phyloP scores from a whole-genome alignment of 352 stramenopile species.

The Phytophthora syringae region DNA sequence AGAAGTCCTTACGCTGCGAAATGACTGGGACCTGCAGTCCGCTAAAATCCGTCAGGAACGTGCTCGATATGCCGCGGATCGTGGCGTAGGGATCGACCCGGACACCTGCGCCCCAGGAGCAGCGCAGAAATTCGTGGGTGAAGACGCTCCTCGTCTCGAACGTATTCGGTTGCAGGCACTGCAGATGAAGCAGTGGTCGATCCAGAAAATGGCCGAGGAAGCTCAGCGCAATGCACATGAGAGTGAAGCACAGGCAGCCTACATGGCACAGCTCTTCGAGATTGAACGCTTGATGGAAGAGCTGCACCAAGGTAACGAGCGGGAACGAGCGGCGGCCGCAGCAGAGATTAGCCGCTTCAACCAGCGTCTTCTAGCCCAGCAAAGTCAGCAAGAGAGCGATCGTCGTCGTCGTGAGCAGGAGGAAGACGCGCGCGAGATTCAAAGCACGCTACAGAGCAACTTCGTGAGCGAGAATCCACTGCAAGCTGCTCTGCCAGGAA shows the following conservation, averaged over 20 bases:
- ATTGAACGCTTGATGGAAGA: conserved; percentile 64
- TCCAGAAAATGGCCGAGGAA: conserved; percentile 60
- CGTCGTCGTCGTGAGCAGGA: conserved; percentile 54
- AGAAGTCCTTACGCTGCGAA: conserved; percentile 68
- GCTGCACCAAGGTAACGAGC: conserved; percentile 62
- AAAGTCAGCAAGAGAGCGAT: conserved; percentile 43
- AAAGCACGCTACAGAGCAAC: conserved; percentile 63
- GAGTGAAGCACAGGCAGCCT: conserved; percentile 44
- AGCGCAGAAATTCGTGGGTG: conserved; percentile 75
- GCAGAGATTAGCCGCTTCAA: conserved; percentile 67
- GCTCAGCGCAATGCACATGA: conserved; percentile 48
- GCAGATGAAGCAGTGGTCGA: conserved; percentile 75
- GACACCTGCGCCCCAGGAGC: conserved; percentile 59
- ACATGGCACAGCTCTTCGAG: conserved; percentile 57
- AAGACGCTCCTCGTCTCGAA: conserved; percentile 64
- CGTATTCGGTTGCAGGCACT: conserved; percentile 66
- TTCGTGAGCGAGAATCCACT: conserved; percentile 76
- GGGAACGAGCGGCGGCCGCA: conserved; percentile 51
- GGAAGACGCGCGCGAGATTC: conserved; percentile 62
- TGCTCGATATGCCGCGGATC: conserved; percentile 39
- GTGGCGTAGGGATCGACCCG: conserved; percentile 52
- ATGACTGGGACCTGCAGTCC: conserved; percentile 67
- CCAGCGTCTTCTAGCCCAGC: conserved; percentile 49
- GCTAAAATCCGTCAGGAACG: conserved; percentile 34
- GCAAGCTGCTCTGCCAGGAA: conserved; percentile 51